Evolutionary conservation across 2,329 filamentous ascomycete genomes (phyloP), one percentile per base, ranked within the genome.

Genomic region (Teratosphaeria zuluensis): DNA sequence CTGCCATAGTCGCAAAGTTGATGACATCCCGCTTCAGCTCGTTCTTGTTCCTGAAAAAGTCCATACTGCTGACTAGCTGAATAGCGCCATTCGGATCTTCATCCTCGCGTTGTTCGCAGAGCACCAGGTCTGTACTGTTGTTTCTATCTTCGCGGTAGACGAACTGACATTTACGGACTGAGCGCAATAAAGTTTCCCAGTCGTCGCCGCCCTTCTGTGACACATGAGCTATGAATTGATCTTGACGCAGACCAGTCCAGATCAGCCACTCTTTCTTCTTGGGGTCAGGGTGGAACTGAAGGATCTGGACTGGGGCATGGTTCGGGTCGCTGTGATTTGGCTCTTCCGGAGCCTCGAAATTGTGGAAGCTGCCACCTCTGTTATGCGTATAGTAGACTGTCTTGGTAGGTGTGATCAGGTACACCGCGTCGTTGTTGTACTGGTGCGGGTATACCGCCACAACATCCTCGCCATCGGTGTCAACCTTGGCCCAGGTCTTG

Each of bases 1-100:
- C 94, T 46, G 88, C 87, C 92, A 96, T 97, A 4, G 88, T 95
- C 1, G 91, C 92, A 73, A 95, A 97, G 65, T 88, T 87, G 65
- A 87, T 84, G 51, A 96, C 88, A 60, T 92, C 82, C 28, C 83
- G 80, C 70, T 88, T 85, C 59, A 84, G 80, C 24, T 84, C 77
- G 14, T 78, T 77, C 65, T 85, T 81, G 62, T 84, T 80, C 56
- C 86, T 81, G 68, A 95, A 95, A 75, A 87, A 90, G 67, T 95
- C 85, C 51, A 89, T 80, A 72, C 88, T 96, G 48, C 88, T 87
- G 16, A 91, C 73, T 32, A 99, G 81, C 64, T 87, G 82, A 54
- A 87, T 75, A 1, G 84, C 81, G 42, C 85, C 86, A 31, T 62
- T 76, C 21, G 78, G 79, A 62, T 87, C 82, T 64, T 86, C 83